Evolutionary conservation across 495 filamentous ascomycete genomes (phyloP).

Genomic region (Trichoderma erinaceum): DNA sequence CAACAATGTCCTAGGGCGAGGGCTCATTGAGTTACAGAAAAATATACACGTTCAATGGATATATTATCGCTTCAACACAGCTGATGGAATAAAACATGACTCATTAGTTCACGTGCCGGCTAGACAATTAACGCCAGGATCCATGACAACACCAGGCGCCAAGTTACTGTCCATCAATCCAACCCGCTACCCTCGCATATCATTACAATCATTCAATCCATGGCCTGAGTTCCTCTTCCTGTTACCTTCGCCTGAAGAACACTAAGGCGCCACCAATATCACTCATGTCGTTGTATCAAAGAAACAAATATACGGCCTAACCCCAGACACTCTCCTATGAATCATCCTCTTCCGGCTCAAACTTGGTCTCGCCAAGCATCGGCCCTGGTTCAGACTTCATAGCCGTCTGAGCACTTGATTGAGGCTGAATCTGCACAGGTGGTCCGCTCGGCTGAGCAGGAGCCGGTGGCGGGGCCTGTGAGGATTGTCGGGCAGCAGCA

Average conservation of each 20-base stretch:
- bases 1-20: too few species aligned
- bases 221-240: constrained; percentile 15
- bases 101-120: neutral
- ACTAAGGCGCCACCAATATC: neutral
- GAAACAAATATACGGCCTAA: neutral
- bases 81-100: neutral
- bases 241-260: neutral
- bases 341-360: constrained; percentile 57
- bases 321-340: neutral
- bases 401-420: constrained; percentile 41
- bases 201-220: neutral
- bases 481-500: constrained; percentile 37
- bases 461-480: constrained; percentile 25
- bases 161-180: constrained; percentile 8
- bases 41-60: neutral
- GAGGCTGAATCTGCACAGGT: constrained; percentile 44
- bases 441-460: constrained; percentile 37
- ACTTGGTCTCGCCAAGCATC: constrained; percentile 63
- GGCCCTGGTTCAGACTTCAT: constrained; percentile 39
- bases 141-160: constrained; percentile 12
- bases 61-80: neutral
- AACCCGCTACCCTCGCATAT: constrained; percentile 17
- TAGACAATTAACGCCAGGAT: constrained; percentile 12
- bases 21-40: neutral
- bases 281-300: neutral